A percentile compares a stretch with the other conserved stretches of the same genome.
Evolutionary conservation across 257 asterid species (phyloP).

Genomic region (Paulownia fortunei): DNA sequence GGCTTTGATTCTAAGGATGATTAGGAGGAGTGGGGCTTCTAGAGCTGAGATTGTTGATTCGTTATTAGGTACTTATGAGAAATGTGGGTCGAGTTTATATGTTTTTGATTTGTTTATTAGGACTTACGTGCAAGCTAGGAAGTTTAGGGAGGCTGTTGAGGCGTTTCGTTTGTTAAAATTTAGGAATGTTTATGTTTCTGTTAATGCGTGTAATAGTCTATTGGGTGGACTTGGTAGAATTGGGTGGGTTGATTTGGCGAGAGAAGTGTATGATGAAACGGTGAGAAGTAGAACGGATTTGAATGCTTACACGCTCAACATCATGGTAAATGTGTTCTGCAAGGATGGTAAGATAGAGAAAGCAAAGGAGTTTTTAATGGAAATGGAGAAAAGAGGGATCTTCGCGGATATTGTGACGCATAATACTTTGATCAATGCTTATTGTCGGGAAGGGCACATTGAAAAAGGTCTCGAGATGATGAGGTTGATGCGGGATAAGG

Average conservation of each 20-base stretch:
- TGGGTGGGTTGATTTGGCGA: conserved; percentile 78
- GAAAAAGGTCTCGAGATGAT: conserved; percentile 53
- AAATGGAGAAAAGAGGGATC: conserved; percentile 66
- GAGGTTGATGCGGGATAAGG: conserved; percentile 54
- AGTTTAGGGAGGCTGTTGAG: conserved; percentile 80
- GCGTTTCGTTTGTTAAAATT: conserved; percentile 50
- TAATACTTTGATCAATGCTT: conserved; percentile 67
- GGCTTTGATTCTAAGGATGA: conserved; percentile 71
- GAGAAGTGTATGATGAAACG: conserved; percentile 59
- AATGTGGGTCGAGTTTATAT: conserved; percentile 51
- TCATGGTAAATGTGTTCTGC: conserved; percentile 77
- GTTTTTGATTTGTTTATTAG: conserved; percentile 70
- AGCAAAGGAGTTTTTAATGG: conserved; percentile 42
- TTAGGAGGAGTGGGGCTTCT: conserved; percentile 70
- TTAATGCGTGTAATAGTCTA: conserved; percentile 77
- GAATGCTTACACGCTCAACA: conserved; percentile 76
- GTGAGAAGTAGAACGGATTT: conserved; percentile 46
- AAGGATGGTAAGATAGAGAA: conserved; percentile 60
- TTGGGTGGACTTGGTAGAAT: conserved; percentile 78
- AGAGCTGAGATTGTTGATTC: conserved; percentile 62
- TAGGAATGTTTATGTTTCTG: conserved; percentile 50
- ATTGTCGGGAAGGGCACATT: conserved; percentile 55
- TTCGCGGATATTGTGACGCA: conserved; percentile 73
- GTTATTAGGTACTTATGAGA: conserved; percentile 42
- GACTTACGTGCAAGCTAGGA: conserved; percentile 88